phyloP scores from a whole-genome alignment of 306 rosid species.

The Phaseolus lunatus region DNA sequence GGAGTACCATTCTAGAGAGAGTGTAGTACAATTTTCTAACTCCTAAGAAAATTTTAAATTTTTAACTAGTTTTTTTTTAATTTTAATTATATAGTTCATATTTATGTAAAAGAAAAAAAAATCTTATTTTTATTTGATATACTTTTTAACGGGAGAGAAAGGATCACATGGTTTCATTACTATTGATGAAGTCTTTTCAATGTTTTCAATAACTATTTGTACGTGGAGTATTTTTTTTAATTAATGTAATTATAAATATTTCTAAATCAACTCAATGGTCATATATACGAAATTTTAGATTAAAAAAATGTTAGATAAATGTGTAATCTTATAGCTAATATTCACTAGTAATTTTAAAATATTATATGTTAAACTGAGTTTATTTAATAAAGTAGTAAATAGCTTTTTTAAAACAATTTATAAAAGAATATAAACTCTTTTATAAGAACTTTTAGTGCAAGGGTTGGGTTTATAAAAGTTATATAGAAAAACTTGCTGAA shows the following conservation, averaged over 20 bases:
- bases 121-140: neutral
- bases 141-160: neutral
- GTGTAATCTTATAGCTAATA: neutral
- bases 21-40: slow-evolving; percentile 31
- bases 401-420: neutral
- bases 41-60: neutral
- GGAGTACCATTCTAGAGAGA: neutral
- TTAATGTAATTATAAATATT: neutral
- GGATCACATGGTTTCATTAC: neutral
- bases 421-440: neutral
- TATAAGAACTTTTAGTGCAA: neutral
- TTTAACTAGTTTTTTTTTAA: neutral
- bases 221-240: too few relatives aligned
- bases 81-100: neutral
- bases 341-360: neutral
- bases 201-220: neutral
- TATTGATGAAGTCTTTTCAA: neutral
- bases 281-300: neutral
- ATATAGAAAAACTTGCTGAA: too few relatives aligned
- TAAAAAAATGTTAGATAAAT: too few relatives aligned
- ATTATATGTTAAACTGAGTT: neutral
- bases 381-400: neutral
- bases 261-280: too few relatives aligned
- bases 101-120: too few relatives aligned
- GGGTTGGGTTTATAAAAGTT: neutral